Evolutionary conservation across 176 grass and related monocot species (phyloP), one percentile per base, ranked within the genome.

Genomic region (Bolboschoenus planiculmis): DNA sequence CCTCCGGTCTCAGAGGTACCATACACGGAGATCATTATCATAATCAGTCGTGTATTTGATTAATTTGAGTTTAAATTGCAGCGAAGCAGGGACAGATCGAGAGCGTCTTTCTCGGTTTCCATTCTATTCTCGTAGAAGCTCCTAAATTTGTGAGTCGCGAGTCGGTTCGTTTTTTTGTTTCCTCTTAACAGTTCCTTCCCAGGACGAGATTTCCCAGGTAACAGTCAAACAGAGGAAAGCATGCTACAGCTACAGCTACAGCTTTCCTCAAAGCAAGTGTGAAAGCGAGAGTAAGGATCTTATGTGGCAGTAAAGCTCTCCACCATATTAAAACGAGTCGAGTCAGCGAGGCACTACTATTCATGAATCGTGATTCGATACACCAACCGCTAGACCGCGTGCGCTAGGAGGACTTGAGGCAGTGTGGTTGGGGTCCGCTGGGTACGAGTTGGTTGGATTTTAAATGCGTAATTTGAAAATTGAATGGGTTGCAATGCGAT

Each of bases 131-230:
- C 14, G 23, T 47, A 14, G 68, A 74, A 74, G 68, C 68, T 74
- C 68, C 68, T 74, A 47, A 74, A 74, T 74, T 47, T 73, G 40
- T 46, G 68, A 46, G 39, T 73, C 36, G 10, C 27, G 33, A 34
- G 2, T 1, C 40, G 1, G 11, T 73, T 46, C 1, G 4, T 47
- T 47, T 24, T 74, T 47, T 15, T 72, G 24, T 74, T 74, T 15
- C 16, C 42, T 29, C 47, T 47, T 74, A 46, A 1, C 29, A 74
- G 39, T 27, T 46, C 40, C 47, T 74, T 73, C n/a, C 39, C 63
- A 67, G 63, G 63, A 67, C 63, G 63, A 67, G 63, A 29, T 67
- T n/a, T 68, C 64, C 64, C 40, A 74, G 68, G 68, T 47, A 48
- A 47, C 68, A 47, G 68, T 47, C 23, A 26, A 40, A 24, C 67